Evolutionary conservation across 495 filamentous ascomycete species (phyloP), one percentile per base, ranked within the genome.

Genomic region (Echria macrotheca): DNA sequence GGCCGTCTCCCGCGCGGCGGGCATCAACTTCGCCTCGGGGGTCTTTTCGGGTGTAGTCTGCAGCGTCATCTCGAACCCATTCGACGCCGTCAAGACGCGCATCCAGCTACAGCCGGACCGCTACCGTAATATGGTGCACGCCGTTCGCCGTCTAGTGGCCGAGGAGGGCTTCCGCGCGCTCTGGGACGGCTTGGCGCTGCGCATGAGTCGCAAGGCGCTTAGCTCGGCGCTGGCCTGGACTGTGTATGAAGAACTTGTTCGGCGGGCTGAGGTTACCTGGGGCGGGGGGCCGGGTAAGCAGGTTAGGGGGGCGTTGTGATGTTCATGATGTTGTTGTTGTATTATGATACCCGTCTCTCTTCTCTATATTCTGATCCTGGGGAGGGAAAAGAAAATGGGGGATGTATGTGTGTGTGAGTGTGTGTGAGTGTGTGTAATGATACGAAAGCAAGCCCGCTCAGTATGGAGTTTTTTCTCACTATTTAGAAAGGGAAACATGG

Each of bases 201-300:
- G 93, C 44, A 94, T 96, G 74, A 84, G 80, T 26, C 76, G 93
- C 54, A 99, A 99, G 71, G 94, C 91, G 12, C 60, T 95, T 4
- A 96, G 90, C 60, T 86, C 81, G 29, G 94, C 93, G 22, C 73
- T 97, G 52, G 90, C 90, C 6, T 99, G 93, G 93, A 95, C 91
- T 15, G 73, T 96, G 18, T 99, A 99, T 61, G 93, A 99, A 70
- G 91, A 96, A 64, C 65, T 96, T 49, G 83, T 99, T 53, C 69
- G 91, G 28, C 62, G 75, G 47, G 88, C 85, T 11, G 88, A 94
- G 70, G 75, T 64, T 42, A 75, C 73, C 14, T 84, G 82, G 75
- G 43, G 25, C 21, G 40, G 41, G n/a, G 38, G 23, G 7, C 44
- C 44, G 7, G 42, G 32, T 12, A 22, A n/a, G 40, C 38, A 18